Conservation (phyloP, 345 rosid species). For the Nasturtium officinale region DNA sequence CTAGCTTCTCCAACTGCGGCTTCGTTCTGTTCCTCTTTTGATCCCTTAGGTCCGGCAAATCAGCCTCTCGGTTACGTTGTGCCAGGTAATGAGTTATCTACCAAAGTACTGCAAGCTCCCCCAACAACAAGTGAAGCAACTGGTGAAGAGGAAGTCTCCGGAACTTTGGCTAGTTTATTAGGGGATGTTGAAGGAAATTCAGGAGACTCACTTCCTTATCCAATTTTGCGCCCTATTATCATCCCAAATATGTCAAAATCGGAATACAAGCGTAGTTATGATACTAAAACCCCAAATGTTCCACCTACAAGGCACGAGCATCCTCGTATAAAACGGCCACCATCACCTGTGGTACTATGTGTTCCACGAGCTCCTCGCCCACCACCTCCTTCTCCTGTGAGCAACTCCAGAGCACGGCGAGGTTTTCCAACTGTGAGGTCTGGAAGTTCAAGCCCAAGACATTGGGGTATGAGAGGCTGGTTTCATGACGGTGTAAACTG, state of each 20-base stretch:
- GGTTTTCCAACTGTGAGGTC: conserved; percentile 97
- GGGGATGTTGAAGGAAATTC: conserved; percentile 71
- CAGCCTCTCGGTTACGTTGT: conserved; percentile 86
- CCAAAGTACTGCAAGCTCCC: conserved; percentile 65
- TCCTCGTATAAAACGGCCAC: conserved; percentile 90
- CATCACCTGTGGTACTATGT: conserved; percentile 96
- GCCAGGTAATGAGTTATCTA: conserved; percentile 78
- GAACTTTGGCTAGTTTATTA: conserved; percentile 58
- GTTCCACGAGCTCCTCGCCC: conserved; percentile 95
- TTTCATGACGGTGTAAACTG: conserved; percentile 68
- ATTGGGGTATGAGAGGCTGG: conserved; percentile 94
- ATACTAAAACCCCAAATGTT: conserved; percentile 77
- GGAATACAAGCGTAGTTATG: conserved; percentile 65
- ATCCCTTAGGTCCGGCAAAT: conserved; percentile 73
- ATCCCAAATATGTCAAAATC: conserved; percentile 79
- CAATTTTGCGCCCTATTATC: conserved; percentile 87
- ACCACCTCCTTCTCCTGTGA: conserved; percentile 94
- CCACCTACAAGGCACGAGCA: conserved; percentile 77
- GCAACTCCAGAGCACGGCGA: conserved; percentile 79
- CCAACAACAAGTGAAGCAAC: conserved; percentile 57
- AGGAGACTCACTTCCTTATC: conserved; percentile 79
- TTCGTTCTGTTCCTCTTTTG: conserved; percentile 87
- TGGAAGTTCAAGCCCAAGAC: conserved; percentile 99
- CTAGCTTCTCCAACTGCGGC: conserved; percentile 94
- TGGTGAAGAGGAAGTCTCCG: conserved; percentile 68